Percentiles rank a stretch among this genome's conserved stretches.
Evolutionary conservation across 345 rosid genomes (phyloP).

Genomic region (Arabidopsis thaliana): DNA sequence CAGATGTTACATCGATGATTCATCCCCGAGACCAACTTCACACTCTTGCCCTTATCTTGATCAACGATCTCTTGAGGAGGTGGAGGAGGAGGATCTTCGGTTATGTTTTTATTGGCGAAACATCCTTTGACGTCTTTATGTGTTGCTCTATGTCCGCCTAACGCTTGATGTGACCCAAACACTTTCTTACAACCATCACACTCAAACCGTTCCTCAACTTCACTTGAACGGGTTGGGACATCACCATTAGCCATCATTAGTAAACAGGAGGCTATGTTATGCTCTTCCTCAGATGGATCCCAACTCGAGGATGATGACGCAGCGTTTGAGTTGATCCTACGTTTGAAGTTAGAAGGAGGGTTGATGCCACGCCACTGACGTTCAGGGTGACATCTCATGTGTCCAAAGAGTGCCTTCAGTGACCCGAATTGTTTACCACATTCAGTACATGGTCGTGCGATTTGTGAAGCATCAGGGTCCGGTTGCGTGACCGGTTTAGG

Average conservation of each 20-base stretch:
- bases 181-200: conserved; percentile 79
- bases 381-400: conserved; percentile 94
- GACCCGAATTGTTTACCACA: conserved; percentile 86
- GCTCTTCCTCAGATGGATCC: conserved; percentile 55
- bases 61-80: conserved; percentile 16
- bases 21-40: conserved; percentile 41
- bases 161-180: conserved; percentile 72
- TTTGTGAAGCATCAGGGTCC: conserved; percentile 63
- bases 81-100: conserved; percentile 25
- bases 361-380: conserved; percentile 76
- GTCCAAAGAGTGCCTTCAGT: conserved; percentile 84
- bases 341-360: conserved; percentile 53
- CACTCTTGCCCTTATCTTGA: conserved; percentile 42
- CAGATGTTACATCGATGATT: conserved; percentile 66
- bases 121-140: conserved; percentile 77
- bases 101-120: conserved; percentile 53
- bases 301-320: not conserved
- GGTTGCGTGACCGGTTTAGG: conserved; percentile 53
- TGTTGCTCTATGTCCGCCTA: conserved; percentile 75
- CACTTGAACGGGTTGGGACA: conserved; percentile 25
- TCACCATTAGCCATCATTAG: conserved; percentile 53
- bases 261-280: conserved; percentile 57
- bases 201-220: conserved; percentile 41
- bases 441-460: conserved; percentile 70
- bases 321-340: conserved; percentile 34